A percentile compares a stretch with the other conserved stretches of the same genome.
phyloP scores from a whole-genome alignment of 2,329 filamentous ascomycete species.

The Chalaropsis thielavioides region DNA sequence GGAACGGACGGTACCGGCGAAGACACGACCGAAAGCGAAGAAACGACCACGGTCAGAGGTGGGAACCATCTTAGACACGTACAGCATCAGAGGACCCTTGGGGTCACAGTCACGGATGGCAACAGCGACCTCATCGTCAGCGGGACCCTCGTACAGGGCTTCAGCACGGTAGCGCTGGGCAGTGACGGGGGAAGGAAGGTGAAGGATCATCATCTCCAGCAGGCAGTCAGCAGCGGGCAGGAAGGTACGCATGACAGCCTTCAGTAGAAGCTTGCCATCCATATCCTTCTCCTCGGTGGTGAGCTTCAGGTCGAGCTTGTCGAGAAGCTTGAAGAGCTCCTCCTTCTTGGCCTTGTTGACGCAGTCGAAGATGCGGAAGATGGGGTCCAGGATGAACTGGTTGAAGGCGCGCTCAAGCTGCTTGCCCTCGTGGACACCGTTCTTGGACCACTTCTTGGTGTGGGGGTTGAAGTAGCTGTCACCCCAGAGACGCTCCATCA shows the following conservation, averaged over 20 bases:
- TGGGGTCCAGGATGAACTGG: constrained; percentile 98
- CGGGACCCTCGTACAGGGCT: constrained; percentile 96
- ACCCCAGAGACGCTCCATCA: constrained; percentile 99
- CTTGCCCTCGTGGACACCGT: constrained; percentile 69
- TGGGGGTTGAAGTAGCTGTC: constrained; percentile 99
- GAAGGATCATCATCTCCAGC: constrained; percentile 99
- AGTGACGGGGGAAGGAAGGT: constrained; percentile 88
- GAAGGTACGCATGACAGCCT: constrained; percentile 98
- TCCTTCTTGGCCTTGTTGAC: constrained; percentile 99
- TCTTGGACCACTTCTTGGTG: constrained; percentile 99
- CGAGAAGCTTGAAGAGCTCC: constrained; percentile 64
- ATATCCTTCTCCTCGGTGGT: constrained; percentile 71
- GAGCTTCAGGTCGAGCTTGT: constrained; percentile 95
- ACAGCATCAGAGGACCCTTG: constrained; percentile 97
- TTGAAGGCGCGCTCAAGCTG: constrained; percentile 95
- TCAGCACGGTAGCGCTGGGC: constrained; percentile 97
- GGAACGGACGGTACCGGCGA: constrained; percentile 92
- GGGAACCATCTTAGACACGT: constrained; percentile 99
- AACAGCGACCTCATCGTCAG: constrained; percentile 82
- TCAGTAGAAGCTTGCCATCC: constrained; percentile 95
- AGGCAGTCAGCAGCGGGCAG: constrained; percentile 94
- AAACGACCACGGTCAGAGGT: constrained; percentile 99
- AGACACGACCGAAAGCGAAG: constrained; percentile 99
- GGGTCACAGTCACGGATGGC: constrained; percentile 97
- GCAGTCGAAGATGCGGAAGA: constrained; percentile 95